Percentiles rank a stretch among this genome's conserved stretches.
phyloP scores from a whole-genome alignment of 73 alveolate species.

The Loxodes magnus region DNA sequence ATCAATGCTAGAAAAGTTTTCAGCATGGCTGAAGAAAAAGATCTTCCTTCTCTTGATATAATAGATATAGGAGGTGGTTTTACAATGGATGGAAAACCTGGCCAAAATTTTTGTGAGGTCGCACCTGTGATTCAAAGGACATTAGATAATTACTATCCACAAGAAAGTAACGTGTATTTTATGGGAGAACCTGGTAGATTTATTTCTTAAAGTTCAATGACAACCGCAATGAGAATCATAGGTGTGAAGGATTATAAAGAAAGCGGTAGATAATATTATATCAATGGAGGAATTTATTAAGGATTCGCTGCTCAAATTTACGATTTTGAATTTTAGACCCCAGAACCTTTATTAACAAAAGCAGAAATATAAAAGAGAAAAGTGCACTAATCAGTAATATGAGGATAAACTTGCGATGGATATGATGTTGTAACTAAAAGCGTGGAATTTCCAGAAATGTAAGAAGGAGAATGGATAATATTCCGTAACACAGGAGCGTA shows the following conservation, averaged over 20 bases:
- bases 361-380: not conserved
- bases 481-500: conserved; percentile 11
- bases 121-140: conserved; percentile 1
- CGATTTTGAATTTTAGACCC: not conserved
- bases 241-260: not conserved
- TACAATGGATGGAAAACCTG: not conserved
- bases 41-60: not conserved
- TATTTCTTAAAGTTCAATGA: not conserved
- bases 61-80: conserved; percentile 12
- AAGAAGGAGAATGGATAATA: conserved; percentile 11
- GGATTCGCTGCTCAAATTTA: not conserved
- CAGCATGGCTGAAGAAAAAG: not conserved
- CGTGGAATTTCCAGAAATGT: not conserved
- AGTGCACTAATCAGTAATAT: not conserved
- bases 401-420: conserved; percentile 21
- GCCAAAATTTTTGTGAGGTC: not conserved
- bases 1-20: not conserved
- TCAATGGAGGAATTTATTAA: conserved; percentile 9
- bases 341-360: not conserved
- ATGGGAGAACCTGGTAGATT: conserved; percentile 16
- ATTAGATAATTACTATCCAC: conserved; percentile 7
- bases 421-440: not conserved
- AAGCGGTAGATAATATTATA: not conserved
- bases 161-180: not conserved
- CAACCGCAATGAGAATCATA: not conserved